phyloP scores from a whole-genome alignment of 2,329 filamentous ascomycete species.

The Apiospora sp. region DNA sequence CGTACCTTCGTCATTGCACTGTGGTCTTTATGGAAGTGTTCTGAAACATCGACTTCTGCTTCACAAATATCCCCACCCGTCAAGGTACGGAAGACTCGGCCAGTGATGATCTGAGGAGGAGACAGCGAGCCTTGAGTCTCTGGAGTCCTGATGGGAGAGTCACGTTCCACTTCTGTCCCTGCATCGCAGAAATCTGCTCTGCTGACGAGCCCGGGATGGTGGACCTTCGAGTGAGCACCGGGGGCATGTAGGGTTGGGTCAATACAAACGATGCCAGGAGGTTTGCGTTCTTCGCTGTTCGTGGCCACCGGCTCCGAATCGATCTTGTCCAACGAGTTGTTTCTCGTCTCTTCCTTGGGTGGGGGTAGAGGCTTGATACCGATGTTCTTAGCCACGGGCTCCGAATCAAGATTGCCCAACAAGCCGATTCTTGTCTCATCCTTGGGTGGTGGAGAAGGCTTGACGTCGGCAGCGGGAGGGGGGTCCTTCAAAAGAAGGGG shows the following conservation, averaged over 20 bases:
- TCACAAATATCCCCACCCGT: slow-evolving; percentile 31
- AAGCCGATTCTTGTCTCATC: neutral
- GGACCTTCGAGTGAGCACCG: slow-evolving; percentile 27
- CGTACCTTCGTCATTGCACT: slow-evolving; percentile 33
- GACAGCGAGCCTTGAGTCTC: neutral
- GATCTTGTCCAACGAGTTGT: neutral
- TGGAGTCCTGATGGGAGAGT: slow-evolving; percentile 33
- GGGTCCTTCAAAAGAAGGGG: neutral
- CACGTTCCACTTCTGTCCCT: slow-evolving; percentile 29
- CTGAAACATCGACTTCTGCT: slow-evolving; percentile 31
- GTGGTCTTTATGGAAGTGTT: slow-evolving; percentile 31
- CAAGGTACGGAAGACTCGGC: slow-evolving; percentile 29
- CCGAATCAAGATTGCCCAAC: neutral
- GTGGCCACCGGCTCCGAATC: neutral
- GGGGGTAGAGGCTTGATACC: neutral
- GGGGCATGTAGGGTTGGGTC: slow-evolving; percentile 33
- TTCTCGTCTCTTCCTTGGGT: neutral
- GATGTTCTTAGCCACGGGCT: slow-evolving; percentile 6
- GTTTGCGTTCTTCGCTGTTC: slow-evolving; percentile 13
- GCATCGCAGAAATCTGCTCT: slow-evolving; percentile 32
- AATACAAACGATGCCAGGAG: slow-evolving; percentile 28
- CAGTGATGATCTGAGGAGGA: slow-evolving; percentile 25
- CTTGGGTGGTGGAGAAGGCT: neutral
- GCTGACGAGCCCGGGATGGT: slow-evolving; percentile 31
- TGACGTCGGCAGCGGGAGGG: neutral